These are phyloP conservation scores for Plasmodium reichenowi DNA, from an alignment of 169 alveolate species.

Conservation along the genomic window DNA sequence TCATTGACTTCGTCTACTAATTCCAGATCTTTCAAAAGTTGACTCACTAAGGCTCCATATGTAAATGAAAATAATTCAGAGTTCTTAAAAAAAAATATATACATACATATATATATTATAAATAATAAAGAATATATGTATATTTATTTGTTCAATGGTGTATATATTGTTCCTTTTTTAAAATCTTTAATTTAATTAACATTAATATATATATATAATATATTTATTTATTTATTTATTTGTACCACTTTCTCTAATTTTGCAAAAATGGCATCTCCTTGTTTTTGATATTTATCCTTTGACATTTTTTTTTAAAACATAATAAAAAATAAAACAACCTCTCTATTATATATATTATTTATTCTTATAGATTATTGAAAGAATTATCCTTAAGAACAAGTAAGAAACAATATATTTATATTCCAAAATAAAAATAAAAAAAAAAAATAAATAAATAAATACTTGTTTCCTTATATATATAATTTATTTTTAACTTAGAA, in stretches of 20 bases:
- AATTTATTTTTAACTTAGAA: too few species aligned
- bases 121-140: background rate
- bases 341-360: background rate
- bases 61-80: conserved; percentile 92
- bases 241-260: conserved; percentile 85
- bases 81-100: conserved; percentile 80
- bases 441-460: too few species aligned
- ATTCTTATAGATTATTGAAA: too few species aligned
- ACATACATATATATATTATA: background rate
- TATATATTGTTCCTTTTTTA: background rate
- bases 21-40: conserved; percentile 91
- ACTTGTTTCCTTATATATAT: too few species aligned
- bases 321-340: background rate
- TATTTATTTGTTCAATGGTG: background rate
- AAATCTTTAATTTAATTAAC: background rate
- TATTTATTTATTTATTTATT: background rate
- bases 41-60: conserved; percentile 92
- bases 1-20: conserved; percentile 93
- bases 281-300: conserved; percentile 82
- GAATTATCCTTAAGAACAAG: too few species aligned
- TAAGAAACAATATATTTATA: too few species aligned
- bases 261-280: conserved; percentile 85
- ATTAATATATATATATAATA: too few species aligned
- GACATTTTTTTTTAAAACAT: conserved; percentile 48
- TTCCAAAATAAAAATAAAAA: too few species aligned